A percentile compares a stretch with the other conserved stretches of the same genome.
Conservation (phyloP, 192 early-diverging fungal species). For the Chytriomyces hyalinus region DNA sequence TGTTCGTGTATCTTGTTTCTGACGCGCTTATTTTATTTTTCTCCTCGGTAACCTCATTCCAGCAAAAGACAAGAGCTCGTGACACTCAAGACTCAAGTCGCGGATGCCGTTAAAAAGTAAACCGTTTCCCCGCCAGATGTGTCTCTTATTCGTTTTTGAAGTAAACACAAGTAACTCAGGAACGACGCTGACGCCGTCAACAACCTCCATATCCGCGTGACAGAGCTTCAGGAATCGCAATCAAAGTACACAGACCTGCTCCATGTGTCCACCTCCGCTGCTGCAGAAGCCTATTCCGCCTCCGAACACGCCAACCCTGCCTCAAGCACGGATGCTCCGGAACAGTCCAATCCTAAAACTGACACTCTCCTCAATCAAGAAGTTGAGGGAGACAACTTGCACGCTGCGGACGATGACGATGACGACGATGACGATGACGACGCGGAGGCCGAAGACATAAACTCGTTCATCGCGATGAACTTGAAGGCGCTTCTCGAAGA, state of each 20-base stretch:
- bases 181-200: slow-evolving; percentile 20
- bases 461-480: slow-evolving; percentile 6
- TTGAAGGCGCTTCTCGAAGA: slow-evolving; percentile 7
- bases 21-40: neutral
- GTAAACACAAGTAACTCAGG: neutral
- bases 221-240: slow-evolving; percentile 24
- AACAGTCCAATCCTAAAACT: neutral
- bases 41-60: neutral
- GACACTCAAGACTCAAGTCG: slow-evolving; percentile 1
- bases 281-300: slow-evolving; percentile 6
- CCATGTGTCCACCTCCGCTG: neutral
- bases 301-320: slow-evolving; percentile 7
- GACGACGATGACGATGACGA: slow-evolving; percentile 34
- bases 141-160: neutral
- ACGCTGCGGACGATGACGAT: slow-evolving; percentile 32
- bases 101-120: slow-evolving; percentile 11
- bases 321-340: slow-evolving; percentile 10
- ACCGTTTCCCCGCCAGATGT: neutral
- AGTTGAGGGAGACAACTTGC: neutral
- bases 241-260: slow-evolving; percentile 13
- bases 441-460: neutral
- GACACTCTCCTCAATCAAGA: slow-evolving; percentile 3
- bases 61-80: slow-evolving; percentile 28
- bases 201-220: slow-evolving; percentile 11
- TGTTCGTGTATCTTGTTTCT: neutral